phyloP scores from a whole-genome alignment of 306 rosid species.

The Dalbergia oliveri region DNA sequence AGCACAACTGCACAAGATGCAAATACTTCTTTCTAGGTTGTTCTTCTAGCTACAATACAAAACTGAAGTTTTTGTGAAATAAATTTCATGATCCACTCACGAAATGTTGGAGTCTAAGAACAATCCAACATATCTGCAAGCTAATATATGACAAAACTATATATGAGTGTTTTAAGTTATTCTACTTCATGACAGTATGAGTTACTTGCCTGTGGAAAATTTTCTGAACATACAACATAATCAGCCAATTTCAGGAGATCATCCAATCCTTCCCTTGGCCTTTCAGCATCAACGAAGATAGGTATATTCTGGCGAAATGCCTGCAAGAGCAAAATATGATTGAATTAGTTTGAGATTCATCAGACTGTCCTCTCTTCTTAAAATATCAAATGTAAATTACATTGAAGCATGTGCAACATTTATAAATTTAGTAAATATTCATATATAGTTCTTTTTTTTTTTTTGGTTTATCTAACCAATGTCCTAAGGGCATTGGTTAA shows the following conservation, averaged over 20 bases:
- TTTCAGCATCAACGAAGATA: conserved; percentile 86
- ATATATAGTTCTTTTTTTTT: not conserved
- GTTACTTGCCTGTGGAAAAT: conserved; percentile 86
- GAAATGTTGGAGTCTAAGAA: conserved; percentile 18
- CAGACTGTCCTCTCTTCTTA: conserved; percentile 14
- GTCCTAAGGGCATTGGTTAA: too few relatives aligned
- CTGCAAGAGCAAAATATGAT: conserved; percentile 55
- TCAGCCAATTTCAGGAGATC: conserved; percentile 71
- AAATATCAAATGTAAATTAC: conserved; percentile 27
- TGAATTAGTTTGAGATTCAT: conserved; percentile 27
- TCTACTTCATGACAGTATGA: conserved; percentile 23
- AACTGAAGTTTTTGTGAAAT: not conserved
- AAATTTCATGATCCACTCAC: conserved; percentile 10
- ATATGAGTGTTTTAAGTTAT: not conserved
- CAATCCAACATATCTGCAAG: conserved; percentile 17
- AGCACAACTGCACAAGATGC: not conserved
- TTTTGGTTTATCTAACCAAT: too few relatives aligned
- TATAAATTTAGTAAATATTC: conserved; percentile 11
- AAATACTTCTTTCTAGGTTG: not conserved
- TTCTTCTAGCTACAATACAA: conserved; percentile 9
- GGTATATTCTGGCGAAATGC: conserved; percentile 73
- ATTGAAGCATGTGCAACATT: not conserved
- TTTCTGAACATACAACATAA: conserved; percentile 77
- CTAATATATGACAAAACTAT: conserved; percentile 15
- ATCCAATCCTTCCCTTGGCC: conserved; percentile 82